Evolutionary conservation across 2,329 filamentous ascomycete genomes (phyloP).

Genomic region (Monosporascus cannonballus): DNA sequence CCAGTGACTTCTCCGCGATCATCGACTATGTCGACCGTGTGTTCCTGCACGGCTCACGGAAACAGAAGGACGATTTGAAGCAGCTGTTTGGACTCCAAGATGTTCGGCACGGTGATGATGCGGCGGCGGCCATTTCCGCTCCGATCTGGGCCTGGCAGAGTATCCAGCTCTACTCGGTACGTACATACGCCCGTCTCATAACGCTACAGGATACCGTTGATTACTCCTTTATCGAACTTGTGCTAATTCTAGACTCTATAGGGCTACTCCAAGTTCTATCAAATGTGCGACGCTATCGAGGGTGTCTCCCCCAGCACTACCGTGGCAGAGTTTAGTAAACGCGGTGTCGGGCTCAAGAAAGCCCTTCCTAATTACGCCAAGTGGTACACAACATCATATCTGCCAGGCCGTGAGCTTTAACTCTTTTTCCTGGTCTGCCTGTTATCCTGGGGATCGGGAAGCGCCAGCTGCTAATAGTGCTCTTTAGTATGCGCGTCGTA

Average conservation of each 20-base stretch:
- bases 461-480: too few relatives aligned
- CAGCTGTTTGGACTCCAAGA: constrained; percentile 43
- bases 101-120: constrained; percentile 46
- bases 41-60: constrained; percentile 33
- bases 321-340: constrained; percentile 17
- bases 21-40: constrained; percentile 49
- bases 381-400: constrained; percentile 40
- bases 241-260: not conserved
- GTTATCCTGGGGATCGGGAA: not conserved
- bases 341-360: constrained; percentile 47
- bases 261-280: constrained; percentile 29
- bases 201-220: too few relatives aligned
- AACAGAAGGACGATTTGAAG: constrained; percentile 40
- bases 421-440: not conserved
- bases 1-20: constrained; percentile 43
- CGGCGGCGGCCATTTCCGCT: constrained; percentile 30
- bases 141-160: constrained; percentile 29
- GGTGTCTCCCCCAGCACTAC: constrained; percentile 24
- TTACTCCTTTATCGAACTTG: not conserved
- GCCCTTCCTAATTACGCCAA: constrained; percentile 48
- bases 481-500: constrained; percentile 33
- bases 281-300: constrained; percentile 29
- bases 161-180: constrained; percentile 23
- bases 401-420: constrained; percentile 40
- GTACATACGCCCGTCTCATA: not conserved